Percentiles rank a stretch among this genome's conserved stretches.
These are phyloP conservation scores for Metarhizium sp. DNA, from an alignment of 2,329 filamentous ascomycete genomes.

Conservation along the genomic window DNA sequence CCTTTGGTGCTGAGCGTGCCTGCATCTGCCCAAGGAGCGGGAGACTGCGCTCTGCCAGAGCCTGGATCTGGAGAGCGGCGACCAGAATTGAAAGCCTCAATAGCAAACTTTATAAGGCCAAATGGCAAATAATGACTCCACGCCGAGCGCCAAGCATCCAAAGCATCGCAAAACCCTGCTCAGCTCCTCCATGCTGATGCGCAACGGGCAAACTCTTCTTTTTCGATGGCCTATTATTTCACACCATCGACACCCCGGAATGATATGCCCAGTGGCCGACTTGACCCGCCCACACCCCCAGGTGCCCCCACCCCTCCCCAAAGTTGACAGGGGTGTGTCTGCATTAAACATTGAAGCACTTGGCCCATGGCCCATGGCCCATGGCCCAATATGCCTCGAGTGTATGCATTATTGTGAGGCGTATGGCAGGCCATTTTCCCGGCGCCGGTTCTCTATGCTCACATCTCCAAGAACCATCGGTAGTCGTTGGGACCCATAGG, in stretches of 20 bases:
- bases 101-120: neutral
- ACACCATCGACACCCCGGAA: slow-evolving; percentile 2
- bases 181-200: neutral
- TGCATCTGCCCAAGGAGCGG: neutral
- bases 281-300: neutral
- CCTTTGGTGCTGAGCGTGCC: neutral
- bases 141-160: neutral
- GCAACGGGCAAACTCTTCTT: neutral
- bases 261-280: neutral
- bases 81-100: neutral
- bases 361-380: neutral
- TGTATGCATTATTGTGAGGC: slow-evolving; percentile 1
- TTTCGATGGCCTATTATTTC: neutral
- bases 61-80: too few relatives aligned
- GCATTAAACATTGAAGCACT: neutral
- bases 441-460: slow-evolving; percentile 3
- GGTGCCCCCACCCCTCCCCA: neutral
- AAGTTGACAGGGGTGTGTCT: slow-evolving; percentile 2
- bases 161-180: neutral
- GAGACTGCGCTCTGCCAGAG: neutral
- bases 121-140: neutral
- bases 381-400: neutral
- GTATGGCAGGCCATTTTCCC: neutral
- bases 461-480: slow-evolving; percentile 3
- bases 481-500: slow-evolving; percentile 3